phyloP scores from a whole-genome alignment of 2,329 filamentous ascomycete genomes.

The Diaporthe sp. region DNA sequence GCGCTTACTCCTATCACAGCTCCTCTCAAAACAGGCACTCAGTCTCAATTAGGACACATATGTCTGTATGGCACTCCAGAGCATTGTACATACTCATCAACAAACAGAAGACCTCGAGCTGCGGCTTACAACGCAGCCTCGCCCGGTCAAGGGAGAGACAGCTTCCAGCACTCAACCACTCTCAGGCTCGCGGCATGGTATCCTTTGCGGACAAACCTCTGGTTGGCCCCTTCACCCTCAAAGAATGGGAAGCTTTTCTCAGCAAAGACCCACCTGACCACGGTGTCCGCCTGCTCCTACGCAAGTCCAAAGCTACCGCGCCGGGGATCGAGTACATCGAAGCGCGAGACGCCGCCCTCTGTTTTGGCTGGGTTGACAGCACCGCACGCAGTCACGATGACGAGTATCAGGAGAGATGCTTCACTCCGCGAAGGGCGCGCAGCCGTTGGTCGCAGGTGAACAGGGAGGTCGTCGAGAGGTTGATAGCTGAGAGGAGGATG shows the following conservation, averaged over 20 bases:
- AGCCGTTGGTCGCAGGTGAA: conserved; percentile 31
- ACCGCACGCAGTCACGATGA: conserved; percentile 7
- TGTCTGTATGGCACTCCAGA: not conserved
- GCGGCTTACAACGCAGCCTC: not conserved
- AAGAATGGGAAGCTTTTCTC: conserved; percentile 20
- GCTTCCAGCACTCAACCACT: not conserved
- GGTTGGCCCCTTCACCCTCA: conserved; percentile 5
- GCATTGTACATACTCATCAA: too few species aligned
- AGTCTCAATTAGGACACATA: not conserved
- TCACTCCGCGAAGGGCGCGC: conserved; percentile 22
- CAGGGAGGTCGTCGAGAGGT: conserved; percentile 15
- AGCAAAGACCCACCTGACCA: not conserved
- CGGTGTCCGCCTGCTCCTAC: conserved; percentile 24
- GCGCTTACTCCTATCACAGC: not conserved
- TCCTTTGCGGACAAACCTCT: not conserved
- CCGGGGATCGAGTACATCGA: conserved; percentile 15
- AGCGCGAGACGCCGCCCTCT: conserved; percentile 14
- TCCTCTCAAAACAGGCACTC: too few species aligned
- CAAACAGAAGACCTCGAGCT: not conserved
- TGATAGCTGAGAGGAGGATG: conserved; percentile 17
- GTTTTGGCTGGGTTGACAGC: conserved; percentile 26
- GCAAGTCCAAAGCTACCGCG: conserved; percentile 14
- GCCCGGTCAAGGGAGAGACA: not conserved
- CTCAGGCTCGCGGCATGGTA: not conserved
- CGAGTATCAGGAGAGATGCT: conserved; percentile 4